A percentile compares a stretch with the other conserved stretches of the same genome.
phyloP scores from a whole-genome alignment of 148 eudicot genomes.

The Linanthus parryae region DNA sequence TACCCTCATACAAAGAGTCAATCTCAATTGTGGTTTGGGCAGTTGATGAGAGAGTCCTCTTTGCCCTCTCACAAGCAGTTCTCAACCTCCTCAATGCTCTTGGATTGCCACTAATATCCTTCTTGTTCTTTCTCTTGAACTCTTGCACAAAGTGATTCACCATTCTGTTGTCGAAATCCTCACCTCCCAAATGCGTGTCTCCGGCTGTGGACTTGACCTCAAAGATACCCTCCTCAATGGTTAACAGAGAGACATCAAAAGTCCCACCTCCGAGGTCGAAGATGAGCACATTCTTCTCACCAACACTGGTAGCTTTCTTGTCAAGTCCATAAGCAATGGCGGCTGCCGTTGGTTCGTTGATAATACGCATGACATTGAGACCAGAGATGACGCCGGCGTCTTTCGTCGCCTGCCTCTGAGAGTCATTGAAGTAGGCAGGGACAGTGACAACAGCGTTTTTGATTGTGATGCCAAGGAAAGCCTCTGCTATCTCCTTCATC shows the following conservation, averaged over 20 bases:
- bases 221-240: conserved; percentile 11
- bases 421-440: conserved; percentile 13
- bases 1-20: conserved; percentile 6
- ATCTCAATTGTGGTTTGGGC: conserved; percentile 13
- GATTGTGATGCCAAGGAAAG: conserved; percentile 8
- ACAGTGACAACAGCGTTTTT: conserved; percentile 11
- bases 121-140: conserved; percentile 13
- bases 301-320: conserved; percentile 5
- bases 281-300: conserved; percentile 11
- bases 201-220: conserved; percentile 14
- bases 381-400: conserved; percentile 11
- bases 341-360: conserved; percentile 14
- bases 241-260: conserved; percentile 10
- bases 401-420: conserved; percentile 12
- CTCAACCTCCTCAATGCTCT: conserved; percentile 13
- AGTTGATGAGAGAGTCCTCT: conserved; percentile 10
- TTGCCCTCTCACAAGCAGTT: conserved; percentile 13
- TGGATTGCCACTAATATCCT: conserved; percentile 11
- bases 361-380: conserved; percentile 9
- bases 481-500: conserved; percentile 14
- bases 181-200: conserved; percentile 12
- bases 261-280: conserved; percentile 13
- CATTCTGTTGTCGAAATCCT: conserved; percentile 14
- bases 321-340: conserved; percentile 15
- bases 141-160: conserved; percentile 15